phyloP scores from a whole-genome alignment of 1,284 basidiomycete species.

The Porogramme epimiltina region DNA sequence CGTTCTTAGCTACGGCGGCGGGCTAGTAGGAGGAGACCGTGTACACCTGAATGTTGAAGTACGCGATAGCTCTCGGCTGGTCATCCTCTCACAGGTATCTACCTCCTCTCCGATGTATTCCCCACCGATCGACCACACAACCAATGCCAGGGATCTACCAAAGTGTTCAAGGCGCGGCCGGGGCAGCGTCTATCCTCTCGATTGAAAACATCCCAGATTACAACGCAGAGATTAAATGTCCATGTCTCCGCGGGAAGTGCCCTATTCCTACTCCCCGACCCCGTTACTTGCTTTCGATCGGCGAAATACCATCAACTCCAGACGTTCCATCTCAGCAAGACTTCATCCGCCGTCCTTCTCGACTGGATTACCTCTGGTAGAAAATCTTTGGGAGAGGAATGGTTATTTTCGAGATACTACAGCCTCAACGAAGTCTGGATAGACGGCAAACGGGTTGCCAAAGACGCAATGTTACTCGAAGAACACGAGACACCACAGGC shows the following conservation, averaged over 20 bases:
- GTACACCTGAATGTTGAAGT: conserved; percentile 70
- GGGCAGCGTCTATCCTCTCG: conserved; percentile 34
- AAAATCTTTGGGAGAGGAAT: conserved; percentile 79
- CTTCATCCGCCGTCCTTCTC: conserved; percentile 71
- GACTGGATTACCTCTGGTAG: conserved; percentile 93
- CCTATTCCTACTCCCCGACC: conserved; percentile 86
- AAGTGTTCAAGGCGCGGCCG: conserved; percentile 84
- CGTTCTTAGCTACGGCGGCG: conserved; percentile 89
- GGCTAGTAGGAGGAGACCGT: conserved; percentile 87
- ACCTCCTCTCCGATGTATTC: not conserved
- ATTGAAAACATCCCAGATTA: conserved; percentile 22
- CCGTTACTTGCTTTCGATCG: conserved; percentile 88
- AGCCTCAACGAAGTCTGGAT: conserved; percentile 85
- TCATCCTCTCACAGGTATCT: conserved; percentile 82
- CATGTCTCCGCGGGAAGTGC: conserved; percentile 51
- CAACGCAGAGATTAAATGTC: conserved; percentile 58
- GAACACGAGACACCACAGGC: conserved; percentile 30
- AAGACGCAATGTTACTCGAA: conserved; percentile 79
- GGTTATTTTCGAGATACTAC: conserved; percentile 86
- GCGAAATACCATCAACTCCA: conserved; percentile 85
- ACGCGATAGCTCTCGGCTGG: conserved; percentile 53
- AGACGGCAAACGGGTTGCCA: conserved; percentile 62
- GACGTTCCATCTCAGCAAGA: conserved; percentile 62
- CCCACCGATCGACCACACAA: conserved; percentile 6
- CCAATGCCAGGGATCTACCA: conserved; percentile 78